Conservation (phyloP, 2,329 filamentous ascomycete genomes). For the Alternaria angustiovoidea region DNA sequence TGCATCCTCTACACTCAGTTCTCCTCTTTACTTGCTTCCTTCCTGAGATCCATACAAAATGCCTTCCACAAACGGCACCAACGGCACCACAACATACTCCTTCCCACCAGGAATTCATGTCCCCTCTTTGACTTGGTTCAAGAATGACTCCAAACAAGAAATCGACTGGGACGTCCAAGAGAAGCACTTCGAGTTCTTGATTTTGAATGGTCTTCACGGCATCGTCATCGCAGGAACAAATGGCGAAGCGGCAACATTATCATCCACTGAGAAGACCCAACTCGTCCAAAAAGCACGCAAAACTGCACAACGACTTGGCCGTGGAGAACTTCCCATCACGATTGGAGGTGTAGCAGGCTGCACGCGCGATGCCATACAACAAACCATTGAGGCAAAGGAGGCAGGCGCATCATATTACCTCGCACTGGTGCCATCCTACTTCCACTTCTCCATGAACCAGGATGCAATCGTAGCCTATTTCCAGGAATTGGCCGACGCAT, state of each 20-base stretch:
- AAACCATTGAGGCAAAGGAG: constrained; percentile 49
- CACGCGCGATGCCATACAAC: constrained; percentile 54
- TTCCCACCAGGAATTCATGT: constrained; percentile 64
- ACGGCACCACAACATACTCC: constrained; percentile 42
- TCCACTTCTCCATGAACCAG: constrained; percentile 52
- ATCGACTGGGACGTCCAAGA: constrained; percentile 65
- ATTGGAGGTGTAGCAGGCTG: constrained; percentile 52
- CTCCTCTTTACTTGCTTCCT: neutral
- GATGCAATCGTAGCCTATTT: constrained; percentile 49
- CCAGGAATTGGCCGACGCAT: constrained; percentile 48
- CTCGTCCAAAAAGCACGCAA: constrained; percentile 52
- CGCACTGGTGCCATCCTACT: constrained; percentile 52
- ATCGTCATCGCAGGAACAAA: constrained; percentile 57
- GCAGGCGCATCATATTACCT: constrained; percentile 52
- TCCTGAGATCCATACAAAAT: constrained; percentile 23
- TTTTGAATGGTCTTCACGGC: constrained; percentile 62
- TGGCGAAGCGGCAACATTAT: constrained; percentile 56
- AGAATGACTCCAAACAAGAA: constrained; percentile 57
- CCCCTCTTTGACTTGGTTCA: constrained; percentile 66
- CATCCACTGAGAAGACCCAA: constrained; percentile 50
- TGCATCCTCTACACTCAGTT: neutral
- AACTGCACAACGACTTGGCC: constrained; percentile 45
- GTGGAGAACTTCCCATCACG: constrained; percentile 51
- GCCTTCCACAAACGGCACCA: constrained; percentile 43
- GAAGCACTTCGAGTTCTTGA: constrained; percentile 63